phyloP scores from a whole-genome alignment of 352 stramenopile species.

The Thalassiosira exigua region DNA sequence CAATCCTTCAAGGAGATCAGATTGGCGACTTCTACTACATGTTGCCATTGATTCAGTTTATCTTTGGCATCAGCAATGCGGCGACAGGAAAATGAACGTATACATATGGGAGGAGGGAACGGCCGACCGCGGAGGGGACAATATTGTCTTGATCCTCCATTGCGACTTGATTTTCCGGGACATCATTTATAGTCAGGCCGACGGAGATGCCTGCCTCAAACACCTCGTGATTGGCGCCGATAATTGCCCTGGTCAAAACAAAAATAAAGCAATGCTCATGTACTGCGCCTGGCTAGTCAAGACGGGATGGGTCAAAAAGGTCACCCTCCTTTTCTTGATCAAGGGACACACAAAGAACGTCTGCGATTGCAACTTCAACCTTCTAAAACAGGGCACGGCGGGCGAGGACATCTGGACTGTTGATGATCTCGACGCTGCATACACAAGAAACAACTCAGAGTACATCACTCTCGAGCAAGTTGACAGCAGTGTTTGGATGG shows the following conservation, averaged over 20 bases:
- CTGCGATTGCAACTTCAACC: constrained; percentile 22
- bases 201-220: neutral
- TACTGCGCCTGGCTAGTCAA: constrained; percentile 14
- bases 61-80: constrained; percentile 53
- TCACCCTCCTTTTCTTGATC: constrained; percentile 28
- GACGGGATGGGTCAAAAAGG: constrained; percentile 11
- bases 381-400: constrained; percentile 14
- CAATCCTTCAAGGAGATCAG: constrained; percentile 35
- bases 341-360: constrained; percentile 43
- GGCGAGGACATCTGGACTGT: constrained; percentile 16
- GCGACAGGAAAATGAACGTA: too few species aligned
- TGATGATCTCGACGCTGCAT: neutral
- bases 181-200: constrained; percentile 4
- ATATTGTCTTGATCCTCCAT: constrained; percentile 44
- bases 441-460: too few species aligned
- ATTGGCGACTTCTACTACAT: constrained; percentile 46
- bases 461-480: too few species aligned
- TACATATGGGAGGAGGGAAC: constrained; percentile 28
- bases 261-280: constrained; percentile 20
- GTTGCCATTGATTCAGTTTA: constrained; percentile 25
- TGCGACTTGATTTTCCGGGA: too few species aligned
- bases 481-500: too few species aligned
- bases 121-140: constrained; percentile 45
- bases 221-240: constrained; percentile 48
- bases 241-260: constrained; percentile 54